Percentiles rank a stretch among this genome's conserved stretches.
Evolutionary conservation across 2,329 filamentous ascomycete species (phyloP).

Genomic region (Cladosporium oxysporum): DNA sequence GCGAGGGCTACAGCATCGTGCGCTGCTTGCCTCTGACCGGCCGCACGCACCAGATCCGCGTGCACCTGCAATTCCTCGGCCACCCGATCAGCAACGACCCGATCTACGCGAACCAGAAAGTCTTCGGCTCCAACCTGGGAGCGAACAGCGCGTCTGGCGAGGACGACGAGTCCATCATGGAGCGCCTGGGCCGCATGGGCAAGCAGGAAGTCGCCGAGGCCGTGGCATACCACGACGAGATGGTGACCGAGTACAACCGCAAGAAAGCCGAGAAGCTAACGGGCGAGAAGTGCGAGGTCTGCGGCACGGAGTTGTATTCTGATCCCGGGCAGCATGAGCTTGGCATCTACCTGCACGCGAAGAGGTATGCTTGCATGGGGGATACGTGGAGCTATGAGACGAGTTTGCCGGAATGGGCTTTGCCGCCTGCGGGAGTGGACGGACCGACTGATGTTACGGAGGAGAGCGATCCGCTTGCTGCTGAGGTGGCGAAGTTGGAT

Average conservation of each 20-base stretch:
- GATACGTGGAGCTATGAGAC: slow-evolving; percentile 89
- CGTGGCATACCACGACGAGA: slow-evolving; percentile 89
- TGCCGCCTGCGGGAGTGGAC: slow-evolving; percentile 71
- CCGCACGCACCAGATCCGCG: slow-evolving; percentile 89
- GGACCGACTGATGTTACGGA: slow-evolving; percentile 68
- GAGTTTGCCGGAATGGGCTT: slow-evolving; percentile 79
- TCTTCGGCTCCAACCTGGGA: slow-evolving; percentile 83
- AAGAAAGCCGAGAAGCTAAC: slow-evolving; percentile 92
- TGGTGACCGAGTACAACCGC: slow-evolving; percentile 88
- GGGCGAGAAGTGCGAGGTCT: slow-evolving; percentile 76
- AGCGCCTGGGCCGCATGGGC: slow-evolving; percentile 82
- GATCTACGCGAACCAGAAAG: slow-evolving; percentile 91
- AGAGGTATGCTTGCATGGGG: slow-evolving; percentile 80
- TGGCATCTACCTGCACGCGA: slow-evolving; percentile 89
- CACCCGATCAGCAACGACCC: slow-evolving; percentile 97
- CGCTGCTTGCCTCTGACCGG: slow-evolving; percentile 92
- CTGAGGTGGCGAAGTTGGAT: slow-evolving; percentile 45
- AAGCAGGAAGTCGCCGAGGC: slow-evolving; percentile 91
- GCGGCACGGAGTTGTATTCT: slow-evolving; percentile 85
- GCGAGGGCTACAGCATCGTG: slow-evolving; percentile 85
- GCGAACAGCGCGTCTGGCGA: slow-evolving; percentile 65
- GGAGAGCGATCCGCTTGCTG: slow-evolving; percentile 50
- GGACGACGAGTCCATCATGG: slow-evolving; percentile 87
- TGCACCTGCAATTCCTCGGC: slow-evolving; percentile 91
- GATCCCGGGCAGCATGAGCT: slow-evolving; percentile 90